These are phyloP conservation scores for Penicilliopsis zonata DNA, from an alignment of 495 filamentous ascomycete genomes.

Conservation along the genomic window DNA sequence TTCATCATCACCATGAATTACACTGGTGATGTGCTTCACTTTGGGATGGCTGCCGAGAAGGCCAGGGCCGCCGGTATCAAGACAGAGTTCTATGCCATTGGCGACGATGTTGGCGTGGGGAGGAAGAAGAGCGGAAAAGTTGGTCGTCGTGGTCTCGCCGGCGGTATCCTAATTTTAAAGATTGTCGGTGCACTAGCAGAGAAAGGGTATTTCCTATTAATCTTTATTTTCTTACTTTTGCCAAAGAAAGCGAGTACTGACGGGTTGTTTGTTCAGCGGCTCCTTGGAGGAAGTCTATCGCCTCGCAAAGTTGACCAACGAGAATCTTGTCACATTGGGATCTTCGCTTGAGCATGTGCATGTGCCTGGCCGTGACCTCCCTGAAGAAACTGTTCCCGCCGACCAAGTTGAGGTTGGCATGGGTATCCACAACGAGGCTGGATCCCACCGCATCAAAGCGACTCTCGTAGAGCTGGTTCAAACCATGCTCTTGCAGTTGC, in stretches of 20 bases:
- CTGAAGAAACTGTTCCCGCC: slow-evolving; percentile 43
- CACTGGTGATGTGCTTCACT: slow-evolving; percentile 78
- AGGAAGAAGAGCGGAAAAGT: slow-evolving; percentile 76
- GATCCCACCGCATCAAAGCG: slow-evolving; percentile 57
- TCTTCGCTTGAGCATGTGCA: slow-evolving; percentile 83
- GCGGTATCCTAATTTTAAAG: slow-evolving; percentile 83
- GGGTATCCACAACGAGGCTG: slow-evolving; percentile 97
- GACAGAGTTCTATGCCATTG: slow-evolving; percentile 88
- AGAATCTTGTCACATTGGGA: slow-evolving; percentile 78
- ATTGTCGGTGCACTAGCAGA: slow-evolving; percentile 78
- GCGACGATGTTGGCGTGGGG: slow-evolving; percentile 92
- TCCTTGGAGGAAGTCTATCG: slow-evolving; percentile 53
- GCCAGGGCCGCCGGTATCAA: slow-evolving; percentile 66
- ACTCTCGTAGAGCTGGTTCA: slow-evolving; percentile 59
- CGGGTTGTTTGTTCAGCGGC: slow-evolving; percentile 11
- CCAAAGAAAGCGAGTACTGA: slow-evolving; percentile 4
- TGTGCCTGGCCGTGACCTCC: slow-evolving; percentile 61
- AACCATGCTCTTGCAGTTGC: slow-evolving; percentile 69
- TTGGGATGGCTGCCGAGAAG: slow-evolving; percentile 91
- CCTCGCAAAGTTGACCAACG: slow-evolving; percentile 58
- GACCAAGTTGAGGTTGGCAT: slow-evolving; percentile 91
- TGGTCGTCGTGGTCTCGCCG: slow-evolving; percentile 81
- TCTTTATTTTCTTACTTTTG: neutral
- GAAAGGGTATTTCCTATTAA: slow-evolving; percentile 39
- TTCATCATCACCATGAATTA: slow-evolving; percentile 59